Evolutionary conservation across 148 eudicot species (phyloP).

Genomic region (Rhododendron molle): DNA sequence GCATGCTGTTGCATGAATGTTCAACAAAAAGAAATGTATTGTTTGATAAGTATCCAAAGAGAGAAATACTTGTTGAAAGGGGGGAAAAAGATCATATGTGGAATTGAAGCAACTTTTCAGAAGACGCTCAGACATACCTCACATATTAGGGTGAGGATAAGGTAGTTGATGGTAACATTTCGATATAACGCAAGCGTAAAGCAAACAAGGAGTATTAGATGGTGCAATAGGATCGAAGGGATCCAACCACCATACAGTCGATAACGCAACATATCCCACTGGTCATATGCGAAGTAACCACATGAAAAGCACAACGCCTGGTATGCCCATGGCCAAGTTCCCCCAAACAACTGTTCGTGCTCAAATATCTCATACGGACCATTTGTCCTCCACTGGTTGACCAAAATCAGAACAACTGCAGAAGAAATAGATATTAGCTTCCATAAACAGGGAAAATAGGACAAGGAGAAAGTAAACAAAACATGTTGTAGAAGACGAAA

Average conservation of each 20-base stretch:
- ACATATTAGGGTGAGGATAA: conserved; percentile 85
- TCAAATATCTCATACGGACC: conserved; percentile 46
- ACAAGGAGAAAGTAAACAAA: neutral
- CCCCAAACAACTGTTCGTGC: conserved; percentile 60
- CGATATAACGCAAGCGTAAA: conserved; percentile 85
- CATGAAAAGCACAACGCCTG: conserved; percentile 70
- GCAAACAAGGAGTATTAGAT: conserved; percentile 81
- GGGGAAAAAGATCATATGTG: neutral
- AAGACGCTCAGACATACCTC: conserved; percentile 46
- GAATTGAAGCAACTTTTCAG: neutral
- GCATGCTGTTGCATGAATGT: too few relatives aligned
- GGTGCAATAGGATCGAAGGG: conserved; percentile 83
- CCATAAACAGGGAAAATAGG: neutral
- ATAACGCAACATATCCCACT: conserved; percentile 72
- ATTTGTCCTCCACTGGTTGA: conserved; percentile 36
- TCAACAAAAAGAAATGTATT: neutral
- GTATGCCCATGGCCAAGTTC: conserved; percentile 78
- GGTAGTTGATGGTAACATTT: conserved; percentile 90
- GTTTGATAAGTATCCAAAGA: neutral
- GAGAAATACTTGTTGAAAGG: neutral
- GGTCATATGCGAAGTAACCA: conserved; percentile 97
- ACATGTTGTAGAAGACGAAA: neutral
- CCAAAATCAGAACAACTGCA: conserved; percentile 69
- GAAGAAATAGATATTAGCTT: conserved; percentile 2
- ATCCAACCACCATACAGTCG: conserved; percentile 61